Evolutionary conservation across 2,329 filamentous ascomycete genomes (phyloP).

Genomic region (Coniella lustricola): DNA sequence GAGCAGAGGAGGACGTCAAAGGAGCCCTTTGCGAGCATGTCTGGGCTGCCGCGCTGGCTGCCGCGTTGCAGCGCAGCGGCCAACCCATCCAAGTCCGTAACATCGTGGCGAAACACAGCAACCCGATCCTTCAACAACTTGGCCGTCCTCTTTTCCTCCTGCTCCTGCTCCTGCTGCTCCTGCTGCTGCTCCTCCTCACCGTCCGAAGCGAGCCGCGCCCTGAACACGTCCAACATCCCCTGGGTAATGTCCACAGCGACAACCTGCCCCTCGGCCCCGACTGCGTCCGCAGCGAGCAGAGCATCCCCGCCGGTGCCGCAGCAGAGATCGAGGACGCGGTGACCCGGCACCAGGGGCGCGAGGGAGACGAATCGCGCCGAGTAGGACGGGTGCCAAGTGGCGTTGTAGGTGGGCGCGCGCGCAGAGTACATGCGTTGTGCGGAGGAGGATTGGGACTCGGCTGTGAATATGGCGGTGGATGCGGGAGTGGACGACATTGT

Average conservation of each 20-base stretch:
- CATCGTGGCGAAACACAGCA: constrained; percentile 23
- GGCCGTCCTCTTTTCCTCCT: no score
- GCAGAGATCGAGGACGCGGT: constrained; percentile 25
- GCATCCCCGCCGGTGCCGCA: constrained; percentile 30
- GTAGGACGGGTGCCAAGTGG: constrained; percentile 28
- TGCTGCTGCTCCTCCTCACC: no score
- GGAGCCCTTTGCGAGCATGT: constrained; percentile 16
- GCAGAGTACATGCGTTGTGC: constrained; percentile 26
- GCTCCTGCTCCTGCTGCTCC: constrained; percentile 14
- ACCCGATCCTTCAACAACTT: no score
- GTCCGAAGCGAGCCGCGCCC: constrained; percentile 21
- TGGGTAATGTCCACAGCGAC: constrained; percentile 26
- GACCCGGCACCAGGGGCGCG: constrained; percentile 19
- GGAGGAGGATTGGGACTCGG: constrained; percentile 17
- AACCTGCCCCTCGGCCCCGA: constrained; percentile 23
- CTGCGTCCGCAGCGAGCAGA: constrained; percentile 22
- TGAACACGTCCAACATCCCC: constrained; percentile 26
- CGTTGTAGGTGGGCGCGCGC: constrained; percentile 26
- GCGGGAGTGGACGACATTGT: background rate
- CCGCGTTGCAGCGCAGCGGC: background rate
- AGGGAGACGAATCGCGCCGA: constrained; percentile 25
- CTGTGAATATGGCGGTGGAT: constrained; percentile 7
- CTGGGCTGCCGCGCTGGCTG: background rate
- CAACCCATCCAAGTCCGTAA: constrained; percentile 19
- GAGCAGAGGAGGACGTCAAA: constrained; percentile 29